Evolutionary conservation across 1,139 yeast species (phyloP).

Genomic region (Protomyces pachydermus): DNA sequence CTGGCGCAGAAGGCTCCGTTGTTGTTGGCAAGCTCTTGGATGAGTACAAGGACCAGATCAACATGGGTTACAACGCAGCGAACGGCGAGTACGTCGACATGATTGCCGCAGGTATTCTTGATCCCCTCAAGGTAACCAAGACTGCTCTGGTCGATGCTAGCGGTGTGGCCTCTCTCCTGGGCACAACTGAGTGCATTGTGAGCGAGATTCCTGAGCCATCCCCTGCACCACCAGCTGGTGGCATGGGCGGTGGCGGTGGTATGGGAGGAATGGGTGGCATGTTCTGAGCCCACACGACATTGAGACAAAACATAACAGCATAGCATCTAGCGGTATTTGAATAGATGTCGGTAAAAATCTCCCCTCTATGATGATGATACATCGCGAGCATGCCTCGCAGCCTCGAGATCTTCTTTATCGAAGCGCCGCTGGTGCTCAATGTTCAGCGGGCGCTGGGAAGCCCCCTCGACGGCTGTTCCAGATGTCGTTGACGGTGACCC

Average conservation of each 20-base stretch:
- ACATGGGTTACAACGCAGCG: constrained; percentile 89
- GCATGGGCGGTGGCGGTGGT: constrained; percentile 61
- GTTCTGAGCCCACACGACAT: neutral
- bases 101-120: constrained; percentile 97
- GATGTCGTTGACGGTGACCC: neutral
- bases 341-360: neutral
- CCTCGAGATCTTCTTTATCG: neutral
- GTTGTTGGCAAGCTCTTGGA: constrained; percentile 88
- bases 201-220: constrained; percentile 93
- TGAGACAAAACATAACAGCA: neutral
- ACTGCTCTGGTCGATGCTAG: constrained; percentile 95
- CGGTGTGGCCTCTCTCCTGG: constrained; percentile 95
- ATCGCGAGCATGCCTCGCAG: neutral
- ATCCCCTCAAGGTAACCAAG: constrained; percentile 98
- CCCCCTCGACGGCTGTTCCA: no score
- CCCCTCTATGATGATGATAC: neutral
- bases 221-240: constrained; percentile 54
- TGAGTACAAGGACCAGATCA: constrained; percentile 79
- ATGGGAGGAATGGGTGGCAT: constrained; percentile 43
- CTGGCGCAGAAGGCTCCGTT: constrained; percentile 98
- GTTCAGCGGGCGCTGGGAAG: no score
- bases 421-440: neutral
- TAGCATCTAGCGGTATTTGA: neutral
- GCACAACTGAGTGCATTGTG: constrained; percentile 98
- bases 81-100: constrained; percentile 93